These are phyloP conservation scores for Syzygium syzygioides DNA, from an alignment of 441 rosid species.

Conservation along the genomic window DNA sequence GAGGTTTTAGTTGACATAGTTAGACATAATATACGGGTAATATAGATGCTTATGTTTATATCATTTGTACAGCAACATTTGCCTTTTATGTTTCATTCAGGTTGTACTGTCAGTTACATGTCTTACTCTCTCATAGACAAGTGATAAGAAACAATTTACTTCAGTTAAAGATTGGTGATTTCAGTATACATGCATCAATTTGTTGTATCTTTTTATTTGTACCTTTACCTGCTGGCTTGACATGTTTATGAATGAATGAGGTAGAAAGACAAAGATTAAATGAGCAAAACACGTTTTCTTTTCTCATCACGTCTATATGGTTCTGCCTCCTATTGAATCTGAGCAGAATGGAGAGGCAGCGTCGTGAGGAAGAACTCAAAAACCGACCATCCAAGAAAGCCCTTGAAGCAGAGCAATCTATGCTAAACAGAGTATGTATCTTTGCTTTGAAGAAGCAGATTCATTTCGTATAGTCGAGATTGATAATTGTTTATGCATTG, in stretches of 20 bases:
- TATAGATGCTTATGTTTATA: not conserved
- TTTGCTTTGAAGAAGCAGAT: conserved; percentile 8
- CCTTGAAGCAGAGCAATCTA: conserved; percentile 81
- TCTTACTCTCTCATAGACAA: not conserved
- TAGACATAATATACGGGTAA: not conserved
- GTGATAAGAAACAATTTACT: not conserved
- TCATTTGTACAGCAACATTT: not conserved
- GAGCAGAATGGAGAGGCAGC: conserved; percentile 93
- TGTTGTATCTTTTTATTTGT: not conserved
- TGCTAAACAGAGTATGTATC: conserved; percentile 61
- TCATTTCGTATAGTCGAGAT: not conserved
- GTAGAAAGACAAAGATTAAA: not conserved
- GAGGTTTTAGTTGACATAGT: not conserved
- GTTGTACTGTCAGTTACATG: not conserved
- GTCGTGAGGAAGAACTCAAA: conserved; percentile 93
- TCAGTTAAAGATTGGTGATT: not conserved
- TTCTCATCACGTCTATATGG: not conserved
- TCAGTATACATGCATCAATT: not conserved
- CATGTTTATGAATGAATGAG: not conserved
- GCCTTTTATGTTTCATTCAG: not conserved
- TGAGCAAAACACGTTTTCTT: not conserved
- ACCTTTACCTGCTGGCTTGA: not conserved
- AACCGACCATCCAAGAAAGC: conserved; percentile 84
- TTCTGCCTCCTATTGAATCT: not conserved
- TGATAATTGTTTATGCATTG: not conserved